Evolutionary conservation across 805 yeast genomes (phyloP).

Genomic region (Candida railenensis): DNA sequence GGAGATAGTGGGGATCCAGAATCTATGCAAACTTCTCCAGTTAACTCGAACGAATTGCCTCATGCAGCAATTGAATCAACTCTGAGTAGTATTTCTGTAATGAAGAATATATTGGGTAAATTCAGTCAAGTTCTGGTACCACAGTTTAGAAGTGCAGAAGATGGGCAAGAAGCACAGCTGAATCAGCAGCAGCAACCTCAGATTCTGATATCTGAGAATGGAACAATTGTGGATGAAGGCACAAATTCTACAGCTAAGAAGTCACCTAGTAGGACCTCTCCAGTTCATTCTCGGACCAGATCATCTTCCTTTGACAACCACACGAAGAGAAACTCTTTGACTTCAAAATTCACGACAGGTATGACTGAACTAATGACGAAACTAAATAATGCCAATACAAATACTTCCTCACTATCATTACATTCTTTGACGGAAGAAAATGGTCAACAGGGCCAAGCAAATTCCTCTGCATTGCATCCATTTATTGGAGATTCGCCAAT

Average conservation of each 20-base stretch:
- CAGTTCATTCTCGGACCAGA: constrained; percentile 35
- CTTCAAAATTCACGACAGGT: constrained; percentile 41
- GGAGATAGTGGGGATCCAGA: constrained; percentile 1
- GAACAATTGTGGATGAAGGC: not conserved
- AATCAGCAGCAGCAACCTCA: not conserved
- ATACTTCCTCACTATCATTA: constrained; percentile 6
- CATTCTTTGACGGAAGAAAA: not conserved
- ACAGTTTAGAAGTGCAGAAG: constrained; percentile 12
- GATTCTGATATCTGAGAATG: not conserved
- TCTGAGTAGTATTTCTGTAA: constrained; percentile 22
- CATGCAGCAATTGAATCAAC: constrained; percentile 2
- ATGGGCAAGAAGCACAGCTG: not conserved
- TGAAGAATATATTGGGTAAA: constrained; percentile 35
- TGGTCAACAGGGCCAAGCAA: not conserved
- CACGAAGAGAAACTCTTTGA: constrained; percentile 30
- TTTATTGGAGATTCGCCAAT: constrained; percentile 5
- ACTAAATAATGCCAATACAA: constrained; percentile 23
- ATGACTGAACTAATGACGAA: constrained; percentile 43
- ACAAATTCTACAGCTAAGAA: not conserved
- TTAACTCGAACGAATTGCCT: constrained; percentile 7
- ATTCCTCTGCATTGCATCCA: not conserved
- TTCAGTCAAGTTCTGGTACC: constrained; percentile 30
- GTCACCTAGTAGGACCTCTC: constrained; percentile 25
- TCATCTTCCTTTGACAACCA: constrained; percentile 34
- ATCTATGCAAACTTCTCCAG: constrained; percentile 2